These are phyloP conservation scores for Coriolopsis trogii DNA, from an alignment of 1,284 basidiomycete species.

Conservation along the genomic window DNA sequence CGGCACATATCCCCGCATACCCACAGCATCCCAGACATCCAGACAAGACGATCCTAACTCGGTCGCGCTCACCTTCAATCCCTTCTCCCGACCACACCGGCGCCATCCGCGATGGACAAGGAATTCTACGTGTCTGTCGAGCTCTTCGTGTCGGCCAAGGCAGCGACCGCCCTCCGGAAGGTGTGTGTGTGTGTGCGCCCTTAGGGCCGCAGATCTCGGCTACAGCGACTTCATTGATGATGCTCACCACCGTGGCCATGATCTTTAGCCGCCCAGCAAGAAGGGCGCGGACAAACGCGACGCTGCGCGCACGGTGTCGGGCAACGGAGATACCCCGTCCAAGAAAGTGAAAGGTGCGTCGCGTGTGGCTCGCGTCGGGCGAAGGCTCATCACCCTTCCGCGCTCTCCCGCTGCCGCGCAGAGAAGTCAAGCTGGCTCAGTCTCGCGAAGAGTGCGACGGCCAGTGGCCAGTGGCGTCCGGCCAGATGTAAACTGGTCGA, in stretches of 20 bases:
- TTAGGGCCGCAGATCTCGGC: conserved; percentile 16
- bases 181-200: conserved; percentile 45
- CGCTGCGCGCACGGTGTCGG: conserved; percentile 37
- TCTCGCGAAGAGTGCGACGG: conserved; percentile 51
- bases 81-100: conserved; percentile 9
- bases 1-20: not conserved
- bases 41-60: conserved; percentile 1
- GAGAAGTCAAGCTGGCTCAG: conserved; percentile 77
- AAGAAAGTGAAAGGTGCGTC: conserved; percentile 63
- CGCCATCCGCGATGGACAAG: conserved; percentile 21
- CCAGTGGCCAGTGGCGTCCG: conserved; percentile 65
- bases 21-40: not conserved
- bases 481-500: conserved; percentile 72
- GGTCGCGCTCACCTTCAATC: conserved; percentile 1
- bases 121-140: conserved; percentile 60
- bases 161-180: conserved; percentile 57
- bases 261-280: conserved; percentile 27
- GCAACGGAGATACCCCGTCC: conserved; percentile 40
- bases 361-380: not conserved
- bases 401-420: conserved; percentile 33
- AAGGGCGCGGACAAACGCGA: conserved; percentile 64
- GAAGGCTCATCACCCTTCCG: conserved; percentile 1
- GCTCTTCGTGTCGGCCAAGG: conserved; percentile 63
- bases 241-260: conserved; percentile 6
- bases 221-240: too few relatives aligned